phyloP scores from a whole-genome alignment of 495 filamentous ascomycete species.

The Hypoxylon fragiforme region DNA sequence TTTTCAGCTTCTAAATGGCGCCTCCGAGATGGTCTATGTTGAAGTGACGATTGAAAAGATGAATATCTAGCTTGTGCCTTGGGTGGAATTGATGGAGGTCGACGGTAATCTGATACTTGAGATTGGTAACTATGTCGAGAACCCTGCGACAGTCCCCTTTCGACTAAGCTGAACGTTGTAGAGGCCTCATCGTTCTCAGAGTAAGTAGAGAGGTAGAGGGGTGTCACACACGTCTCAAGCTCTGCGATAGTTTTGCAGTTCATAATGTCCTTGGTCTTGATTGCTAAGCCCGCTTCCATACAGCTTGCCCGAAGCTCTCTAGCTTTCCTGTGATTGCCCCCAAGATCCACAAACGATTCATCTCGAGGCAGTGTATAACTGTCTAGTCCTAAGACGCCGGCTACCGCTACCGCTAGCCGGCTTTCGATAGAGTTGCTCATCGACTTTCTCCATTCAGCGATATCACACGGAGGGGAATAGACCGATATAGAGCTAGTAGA shows the following conservation, averaged over 20 bases:
- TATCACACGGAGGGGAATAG: constrained; percentile 14
- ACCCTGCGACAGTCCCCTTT: constrained; percentile 7
- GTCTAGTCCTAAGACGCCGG: constrained; percentile 39
- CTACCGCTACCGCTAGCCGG: constrained; percentile 36
- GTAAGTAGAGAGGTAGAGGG: constrained; percentile 8
- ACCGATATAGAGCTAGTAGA: constrained; percentile 16
- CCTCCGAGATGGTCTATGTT: constrained; percentile 26
- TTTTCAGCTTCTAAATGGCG: constrained; percentile 29
- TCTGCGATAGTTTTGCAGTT: constrained; percentile 47
- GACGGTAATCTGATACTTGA: background rate
- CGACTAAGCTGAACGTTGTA: constrained; percentile 14
- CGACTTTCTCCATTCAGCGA: constrained; percentile 12
- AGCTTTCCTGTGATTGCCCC: constrained; percentile 43
- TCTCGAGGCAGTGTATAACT: constrained; percentile 29
- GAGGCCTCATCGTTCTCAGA: background rate
- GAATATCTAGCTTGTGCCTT: constrained; percentile 24
- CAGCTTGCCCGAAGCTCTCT: constrained; percentile 40
- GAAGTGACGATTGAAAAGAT: constrained; percentile 13
- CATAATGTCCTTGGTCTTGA: constrained; percentile 46
- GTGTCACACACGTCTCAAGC: constrained; percentile 33
- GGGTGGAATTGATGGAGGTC: constrained; percentile 25
- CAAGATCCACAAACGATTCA: constrained; percentile 47
- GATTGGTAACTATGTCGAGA: background rate
- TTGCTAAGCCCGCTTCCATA: constrained; percentile 41
- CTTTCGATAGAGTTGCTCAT: constrained; percentile 35